Conservation (phyloP, 2,329 filamentous ascomycete genomes). For the Phaeosphaeriaceae sp. region DNA sequence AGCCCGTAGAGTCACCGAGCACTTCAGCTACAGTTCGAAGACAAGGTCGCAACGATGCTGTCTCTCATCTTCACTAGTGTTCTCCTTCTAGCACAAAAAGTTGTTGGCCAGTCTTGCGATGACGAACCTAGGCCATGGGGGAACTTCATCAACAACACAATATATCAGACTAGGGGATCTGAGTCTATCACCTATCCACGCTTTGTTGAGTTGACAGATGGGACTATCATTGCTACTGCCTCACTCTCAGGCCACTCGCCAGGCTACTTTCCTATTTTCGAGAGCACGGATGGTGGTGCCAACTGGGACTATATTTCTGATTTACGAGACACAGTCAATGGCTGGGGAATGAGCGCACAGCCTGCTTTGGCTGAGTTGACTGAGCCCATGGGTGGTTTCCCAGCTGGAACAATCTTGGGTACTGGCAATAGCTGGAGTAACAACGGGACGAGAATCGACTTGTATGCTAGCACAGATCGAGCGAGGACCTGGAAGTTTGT, state of each 20-base stretch:
- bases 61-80: not conserved
- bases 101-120: constrained; percentile 1
- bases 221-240: constrained; percentile 25
- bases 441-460: constrained; percentile 43
- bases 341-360: constrained; percentile 65
- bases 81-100: not conserved
- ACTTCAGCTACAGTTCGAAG: not conserved
- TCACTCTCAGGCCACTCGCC: constrained; percentile 18
- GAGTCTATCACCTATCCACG: constrained; percentile 27
- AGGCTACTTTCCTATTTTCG: constrained; percentile 49
- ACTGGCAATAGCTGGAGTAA: constrained; percentile 59
- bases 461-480: constrained; percentile 28
- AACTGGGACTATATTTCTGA: constrained; percentile 67
- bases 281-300: constrained; percentile 50
- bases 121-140: constrained; percentile 17
- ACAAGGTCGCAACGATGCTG: constrained; percentile 1
- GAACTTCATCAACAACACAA: constrained; percentile 28
- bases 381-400: constrained; percentile 21
- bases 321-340: constrained; percentile 67
- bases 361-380: constrained; percentile 21
- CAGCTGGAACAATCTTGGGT: constrained; percentile 36
- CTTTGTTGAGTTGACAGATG: constrained; percentile 17
- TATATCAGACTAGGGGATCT: constrained; percentile 19
- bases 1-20: not conserved
- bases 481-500: constrained; percentile 30